Evolutionary conservation across 2,329 filamentous ascomycete species (phyloP), one percentile per base, ranked within the genome.

Genomic region (Pseudogymnoascus sp.): DNA sequence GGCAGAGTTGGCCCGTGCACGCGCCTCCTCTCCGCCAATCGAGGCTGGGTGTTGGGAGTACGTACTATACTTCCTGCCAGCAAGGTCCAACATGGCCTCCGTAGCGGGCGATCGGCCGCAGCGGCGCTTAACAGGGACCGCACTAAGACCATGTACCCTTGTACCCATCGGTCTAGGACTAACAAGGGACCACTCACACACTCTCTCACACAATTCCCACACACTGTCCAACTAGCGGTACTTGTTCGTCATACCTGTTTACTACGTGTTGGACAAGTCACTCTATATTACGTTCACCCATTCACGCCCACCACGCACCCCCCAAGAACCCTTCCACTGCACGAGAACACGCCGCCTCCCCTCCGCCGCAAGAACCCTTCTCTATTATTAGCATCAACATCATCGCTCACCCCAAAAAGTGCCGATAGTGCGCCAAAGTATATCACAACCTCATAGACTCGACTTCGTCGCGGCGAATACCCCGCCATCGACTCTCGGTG

Each of bases 341-440:
- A 52, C 41, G 41, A 52, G 41, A 52, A 52, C 41, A 52, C 41
- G 41, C 41, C 41, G 41, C 41, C 41, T 52, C 41, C 41, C 23
- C 41, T 52, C 41, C 41, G 41, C 41, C 41, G 41, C 41, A 52
- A 52, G 41, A 52, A 52, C 55, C 30, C 55, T 57, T 57, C 55
- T 57, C 55, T 57, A 57, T 57, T 57, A 57, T 57, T 57, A 57
- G 55, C 55, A 57, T 57, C 55, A 57, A 57, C 55, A 52, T 52
- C 41, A 52, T 52, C 41, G 41, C 41, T 52, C 41, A 52, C 23
- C 41, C 41, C 41, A 52, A 52, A 52, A 52, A 52, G 41, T 30
- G 41, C 41, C 41, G 23, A 52, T 8, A 30, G 41, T 52, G 41
- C 41, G 41, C 41, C 41, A 52, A 52, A 52, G 23, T 52, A 52